phyloP scores from a whole-genome alignment of 805 yeast species.

The Pichia phayaonensis region DNA sequence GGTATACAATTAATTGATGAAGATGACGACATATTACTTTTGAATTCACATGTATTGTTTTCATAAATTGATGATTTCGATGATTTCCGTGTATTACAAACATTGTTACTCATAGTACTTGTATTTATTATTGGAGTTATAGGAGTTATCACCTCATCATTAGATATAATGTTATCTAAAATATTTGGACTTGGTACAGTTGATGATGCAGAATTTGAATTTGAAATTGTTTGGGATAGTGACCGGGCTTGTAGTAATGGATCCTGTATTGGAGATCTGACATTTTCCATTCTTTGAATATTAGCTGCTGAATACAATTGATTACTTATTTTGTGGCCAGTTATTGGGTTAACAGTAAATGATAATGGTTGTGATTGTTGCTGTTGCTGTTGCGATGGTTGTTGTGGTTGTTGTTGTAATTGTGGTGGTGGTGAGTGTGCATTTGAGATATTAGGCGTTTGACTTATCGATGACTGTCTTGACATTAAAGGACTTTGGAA shows the following conservation, averaged over 20 bases:
- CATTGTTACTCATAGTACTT: neutral
- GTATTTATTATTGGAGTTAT: neutral
- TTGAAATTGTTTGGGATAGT: neutral
- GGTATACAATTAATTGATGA: constrained; percentile 4
- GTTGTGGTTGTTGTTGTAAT: neutral
- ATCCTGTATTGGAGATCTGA: neutral
- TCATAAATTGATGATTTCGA: constrained; percentile 3
- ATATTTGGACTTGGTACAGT: neutral
- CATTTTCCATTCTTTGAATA: constrained; percentile 4
- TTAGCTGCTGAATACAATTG: neutral
- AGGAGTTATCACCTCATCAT: neutral
- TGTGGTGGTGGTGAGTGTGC: neutral
- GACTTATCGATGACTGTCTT: neutral
- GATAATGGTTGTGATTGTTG: constrained; percentile 7
- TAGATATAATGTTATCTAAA: neutral
- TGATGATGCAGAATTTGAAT: neutral
- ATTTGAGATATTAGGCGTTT: neutral
- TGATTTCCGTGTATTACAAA: neutral
- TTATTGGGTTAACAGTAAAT: constrained; percentile 3
- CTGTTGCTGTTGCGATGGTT: neutral
- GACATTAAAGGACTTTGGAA: neutral
- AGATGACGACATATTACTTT: constrained; percentile 9
- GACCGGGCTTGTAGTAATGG: neutral
- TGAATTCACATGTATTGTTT: neutral
- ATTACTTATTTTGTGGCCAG: neutral